These are phyloP conservation scores for Aspergillus olivimuriae DNA, from an alignment of 495 filamentous ascomycete genomes.

Conservation along the genomic window DNA sequence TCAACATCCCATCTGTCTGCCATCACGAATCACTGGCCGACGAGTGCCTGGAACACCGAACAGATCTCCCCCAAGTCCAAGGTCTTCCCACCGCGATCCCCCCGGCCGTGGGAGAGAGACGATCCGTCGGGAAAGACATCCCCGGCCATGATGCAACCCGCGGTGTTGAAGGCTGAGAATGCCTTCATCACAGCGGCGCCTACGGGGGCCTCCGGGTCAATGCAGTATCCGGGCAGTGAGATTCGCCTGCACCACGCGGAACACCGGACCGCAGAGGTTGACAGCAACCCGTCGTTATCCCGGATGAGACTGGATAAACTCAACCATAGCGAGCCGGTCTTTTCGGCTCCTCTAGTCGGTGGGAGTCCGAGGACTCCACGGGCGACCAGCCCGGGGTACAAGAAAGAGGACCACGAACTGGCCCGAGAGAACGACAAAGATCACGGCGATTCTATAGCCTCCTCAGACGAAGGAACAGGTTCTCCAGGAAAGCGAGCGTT, in stretches of 20 bases:
- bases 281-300: conserved; percentile 7
- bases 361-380: conserved; percentile 11
- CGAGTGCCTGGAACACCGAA: conserved; percentile 28
- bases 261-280: conserved; percentile 6
- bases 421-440: conserved; percentile 10
- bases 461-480: conserved; percentile 29
- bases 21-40: conserved; percentile 27
- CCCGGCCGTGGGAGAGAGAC: conserved; percentile 19
- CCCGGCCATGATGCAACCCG: conserved; percentile 26
- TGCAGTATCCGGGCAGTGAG: conserved; percentile 18
- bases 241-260: conserved; percentile 4
- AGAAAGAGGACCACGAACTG: conserved; percentile 15
- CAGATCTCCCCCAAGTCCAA: conserved; percentile 19
- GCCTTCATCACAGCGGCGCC: conserved; percentile 21
- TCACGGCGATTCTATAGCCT: conserved; percentile 22
- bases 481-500: conserved; percentile 20
- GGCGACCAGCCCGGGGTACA: conserved; percentile 14
- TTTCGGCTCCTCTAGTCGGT: conserved; percentile 13
- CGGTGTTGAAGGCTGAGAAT: conserved; percentile 31
- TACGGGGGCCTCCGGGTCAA: conserved; percentile 9
- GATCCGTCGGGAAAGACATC: conserved; percentile 12
- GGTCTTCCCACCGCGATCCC: conserved; percentile 17
- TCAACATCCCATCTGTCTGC: conserved; percentile 31
- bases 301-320: conserved; percentile 13
- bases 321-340: conserved; percentile 14